A percentile compares a stretch with the other conserved stretches of the same genome.
Evolutionary conservation across 352 stramenopile genomes (phyloP).

Genomic region (Phytophthora podocarpi): DNA sequence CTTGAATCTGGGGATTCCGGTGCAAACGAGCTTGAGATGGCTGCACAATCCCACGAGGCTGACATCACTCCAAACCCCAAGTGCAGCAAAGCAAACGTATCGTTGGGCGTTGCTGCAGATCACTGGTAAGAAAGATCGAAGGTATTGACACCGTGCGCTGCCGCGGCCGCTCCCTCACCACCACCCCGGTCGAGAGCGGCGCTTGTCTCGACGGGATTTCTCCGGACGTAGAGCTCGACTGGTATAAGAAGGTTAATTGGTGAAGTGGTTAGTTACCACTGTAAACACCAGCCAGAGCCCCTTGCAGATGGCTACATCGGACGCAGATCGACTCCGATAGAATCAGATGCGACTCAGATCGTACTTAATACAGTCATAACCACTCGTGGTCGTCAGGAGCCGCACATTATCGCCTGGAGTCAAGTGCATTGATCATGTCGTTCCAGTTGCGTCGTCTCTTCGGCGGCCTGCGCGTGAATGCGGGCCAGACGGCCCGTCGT

Average conservation of each 20-base stretch:
- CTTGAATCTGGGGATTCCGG: slow-evolving; percentile 29
- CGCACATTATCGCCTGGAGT: not conserved
- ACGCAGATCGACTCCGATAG: not conserved
- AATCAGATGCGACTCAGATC: slow-evolving; percentile 8
- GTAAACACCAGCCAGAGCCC: too few relatives aligned
- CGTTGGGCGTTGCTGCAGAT: slow-evolving; percentile 8
- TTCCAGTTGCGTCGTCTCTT: slow-evolving; percentile 76
- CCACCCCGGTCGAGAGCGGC: too few relatives aligned
- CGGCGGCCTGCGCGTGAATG: slow-evolving; percentile 56
- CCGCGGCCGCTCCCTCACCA: too few relatives aligned
- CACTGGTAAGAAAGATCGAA: too few relatives aligned
- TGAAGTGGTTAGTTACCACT: too few relatives aligned
- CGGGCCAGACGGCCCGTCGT: slow-evolving; percentile 42
- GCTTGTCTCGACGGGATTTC: too few relatives aligned
- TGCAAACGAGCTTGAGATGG: slow-evolving; percentile 16
- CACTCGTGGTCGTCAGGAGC: not conserved
- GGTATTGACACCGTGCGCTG: too few relatives aligned
- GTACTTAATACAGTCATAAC: not conserved
- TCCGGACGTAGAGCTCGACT: too few relatives aligned
- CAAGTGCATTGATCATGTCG: slow-evolving; percentile 37
- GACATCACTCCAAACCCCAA: not conserved
- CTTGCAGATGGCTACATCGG: not conserved
- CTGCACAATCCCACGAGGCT: slow-evolving; percentile 22
- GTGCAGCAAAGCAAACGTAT: slow-evolving; percentile 12
- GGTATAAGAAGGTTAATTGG: too few relatives aligned